Percentiles rank a stretch among this genome's conserved stretches.
These are phyloP conservation scores for Triglochin maritima DNA, from an alignment of 106 monocot genomes.

Conservation along the genomic window DNA sequence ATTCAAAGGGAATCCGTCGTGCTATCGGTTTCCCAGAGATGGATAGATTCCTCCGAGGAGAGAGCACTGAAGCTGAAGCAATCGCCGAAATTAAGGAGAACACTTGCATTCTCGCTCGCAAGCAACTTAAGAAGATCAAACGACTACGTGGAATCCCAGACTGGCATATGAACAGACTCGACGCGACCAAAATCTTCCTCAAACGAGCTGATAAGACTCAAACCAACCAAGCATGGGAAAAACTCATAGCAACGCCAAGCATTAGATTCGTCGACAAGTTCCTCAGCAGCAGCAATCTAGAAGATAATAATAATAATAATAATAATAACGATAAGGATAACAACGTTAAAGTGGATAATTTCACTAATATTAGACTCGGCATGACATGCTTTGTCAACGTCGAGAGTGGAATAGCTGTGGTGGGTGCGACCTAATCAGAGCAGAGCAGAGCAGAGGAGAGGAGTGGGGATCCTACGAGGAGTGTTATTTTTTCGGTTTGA, in stretches of 20 bases:
- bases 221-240: neutral
- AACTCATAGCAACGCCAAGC: neutral
- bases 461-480: no score
- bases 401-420: no score
- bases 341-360: no score
- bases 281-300: neutral
- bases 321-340: no score
- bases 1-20: conserved; percentile 10
- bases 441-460: no score
- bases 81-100: conserved; percentile 15
- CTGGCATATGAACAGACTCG: conserved; percentile 14
- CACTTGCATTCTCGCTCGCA: conserved; percentile 10
- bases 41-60: conserved; percentile 6
- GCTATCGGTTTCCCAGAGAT: conserved; percentile 28
- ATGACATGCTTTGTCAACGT: no score
- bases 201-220: neutral
- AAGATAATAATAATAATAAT: neutral
- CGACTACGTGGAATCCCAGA: conserved; percentile 4
- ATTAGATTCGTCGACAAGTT: neutral
- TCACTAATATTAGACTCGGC: neutral
- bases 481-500: no score
- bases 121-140: conserved; percentile 14
- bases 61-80: neutral
- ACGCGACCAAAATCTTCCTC: conserved; percentile 19
- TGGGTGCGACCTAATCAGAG: no score